These are phyloP conservation scores for Phytophthora quininea DNA, from an alignment of 352 stramenopile genomes.

Conservation along the genomic window DNA sequence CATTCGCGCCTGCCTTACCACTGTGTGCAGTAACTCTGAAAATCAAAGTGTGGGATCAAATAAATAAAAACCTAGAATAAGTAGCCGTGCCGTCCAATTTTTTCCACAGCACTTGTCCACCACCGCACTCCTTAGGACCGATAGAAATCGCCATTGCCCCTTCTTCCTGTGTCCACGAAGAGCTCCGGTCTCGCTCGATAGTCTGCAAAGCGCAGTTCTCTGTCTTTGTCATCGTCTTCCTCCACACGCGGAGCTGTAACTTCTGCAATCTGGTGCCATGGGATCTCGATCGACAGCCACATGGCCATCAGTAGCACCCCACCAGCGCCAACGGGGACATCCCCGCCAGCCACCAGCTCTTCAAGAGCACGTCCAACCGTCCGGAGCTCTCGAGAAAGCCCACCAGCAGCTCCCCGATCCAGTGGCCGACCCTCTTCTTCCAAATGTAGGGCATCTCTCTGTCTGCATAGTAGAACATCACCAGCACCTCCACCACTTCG, in stretches of 20 bases:
- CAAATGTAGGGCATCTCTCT: constrained; percentile 49
- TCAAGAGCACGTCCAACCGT: constrained; percentile 26
- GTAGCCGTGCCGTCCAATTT: constrained; percentile 1
- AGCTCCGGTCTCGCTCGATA: constrained; percentile 7
- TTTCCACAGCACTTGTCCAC: no score
- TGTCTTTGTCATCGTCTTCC: background rate
- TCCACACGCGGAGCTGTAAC: constrained; percentile 11
- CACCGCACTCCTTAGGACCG: constrained; percentile 9
- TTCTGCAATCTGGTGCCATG: constrained; percentile 45
- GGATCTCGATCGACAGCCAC: constrained; percentile 48
- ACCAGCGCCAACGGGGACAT: constrained; percentile 42
- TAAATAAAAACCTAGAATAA: constrained; percentile 36
- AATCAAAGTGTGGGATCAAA: constrained; percentile 22
- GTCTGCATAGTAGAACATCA: constrained; percentile 65
- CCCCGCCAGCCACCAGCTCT: constrained; percentile 18
- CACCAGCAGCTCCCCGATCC: constrained; percentile 36
- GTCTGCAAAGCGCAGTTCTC: background rate
- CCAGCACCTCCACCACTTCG: constrained; percentile 56
- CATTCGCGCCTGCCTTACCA: background rate
- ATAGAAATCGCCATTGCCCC: constrained; percentile 8
- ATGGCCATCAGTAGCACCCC: constrained; percentile 45
- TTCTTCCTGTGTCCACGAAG: constrained; percentile 26
- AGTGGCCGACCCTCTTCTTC: constrained; percentile 45
- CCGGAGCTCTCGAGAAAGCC: constrained; percentile 33
- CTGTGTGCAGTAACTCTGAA: background rate